Base-by-base conservation (phyloP, 371 early-diverging fungal genomes). In the Mucor sp. region DNA sequence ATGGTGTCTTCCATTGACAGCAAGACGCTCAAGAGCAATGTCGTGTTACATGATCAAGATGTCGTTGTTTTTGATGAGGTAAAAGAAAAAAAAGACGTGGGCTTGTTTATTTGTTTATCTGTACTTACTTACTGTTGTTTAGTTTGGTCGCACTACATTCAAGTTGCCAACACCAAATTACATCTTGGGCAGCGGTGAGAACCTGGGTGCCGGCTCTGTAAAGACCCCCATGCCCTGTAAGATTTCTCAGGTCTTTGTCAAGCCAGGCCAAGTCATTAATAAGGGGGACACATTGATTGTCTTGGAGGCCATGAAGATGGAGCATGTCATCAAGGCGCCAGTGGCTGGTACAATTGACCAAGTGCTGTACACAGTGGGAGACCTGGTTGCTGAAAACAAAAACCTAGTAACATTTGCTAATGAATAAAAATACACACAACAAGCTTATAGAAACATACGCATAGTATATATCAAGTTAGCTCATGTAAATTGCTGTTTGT, bases 241-340 rank as follows among this genome's bases (percentile, higher is more conserved):
- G 83, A 95, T 98, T 63, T 91, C 94, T 7, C 92, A 93, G 75
- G 90, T 97, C 0, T 71, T 91, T 69, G 89, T 94, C 17, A 83
- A 90, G 60, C 82, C 89, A 15, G 98, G 97, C 21, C 91, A 95
- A 57, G 78, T 76, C 37, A 94, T 98, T n/a, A 85, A 87, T 59
- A 92, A 93, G 78, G 97, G 93, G 28, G 85, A 90, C 48, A 85
- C 91, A 19, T 77, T 98, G 57, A 77, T 97, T 1, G 86, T 98
- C 28, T 82, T 98, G 47, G 98, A 98, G 72, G 98, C 98, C 21
- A 98, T 98, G 98, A 98, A 98, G 86, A 98, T 98, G 98, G 97
- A 97, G 84, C 97, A 98, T 69, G 88, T 94, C 55, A 92, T 98
- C 70, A 91, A 90, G 77, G 90, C 96, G 5, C 96, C 97, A 5